Base-by-base conservation (phyloP, 23 red algal species). In the Cyanidium caldarium region DNA sequence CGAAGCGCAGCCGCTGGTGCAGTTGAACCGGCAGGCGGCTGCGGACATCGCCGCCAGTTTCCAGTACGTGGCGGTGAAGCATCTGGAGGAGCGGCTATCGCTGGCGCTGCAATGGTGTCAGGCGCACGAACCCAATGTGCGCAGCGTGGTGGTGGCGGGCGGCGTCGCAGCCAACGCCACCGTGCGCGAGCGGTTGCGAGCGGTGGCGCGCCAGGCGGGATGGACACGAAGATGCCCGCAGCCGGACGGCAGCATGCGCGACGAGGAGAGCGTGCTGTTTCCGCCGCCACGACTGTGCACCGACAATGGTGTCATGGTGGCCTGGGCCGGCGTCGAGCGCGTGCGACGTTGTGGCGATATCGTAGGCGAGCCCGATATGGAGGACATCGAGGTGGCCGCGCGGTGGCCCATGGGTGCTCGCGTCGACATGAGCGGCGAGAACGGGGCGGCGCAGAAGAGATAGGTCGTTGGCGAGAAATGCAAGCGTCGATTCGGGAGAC, bases 221-320 rank as follows among this genome's bases (percentile, higher is more conserved):
- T 98, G 80, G 79, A 26, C 34, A n/a, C n/a, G n/a, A n/a, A n/a
- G n/a, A n/a, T n/a, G n/a, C n/a, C n/a, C n/a, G n/a, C n/a, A n/a
- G n/a, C n/a, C n/a, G n/a, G n/a, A n/a, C n/a, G n/a, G n/a, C n/a
- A 16, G 51, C 5, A 10, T 61, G 21, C 51, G 31, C 5, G 51
- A 61, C 31, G 51, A 61, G 31, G 51, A 61, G 10, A 5, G n/a
- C 35, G 66, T 82, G 20, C 14, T 67, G 1, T 61, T 98, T 30
- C 84, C 92, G 16, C 79, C 84, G 0, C 51, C 71, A 12, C 17
- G 68, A 2, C 61, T 81, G 33, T 98, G 92, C 72, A 98, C 92
- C 3, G 92, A 98, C 39, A 98, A 98, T 72, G 92, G 92, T 0
- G 92, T 89, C 7, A 98, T 98, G 92, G 81, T 89, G 2, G 92